Evolutionary conservation across 1,284 basidiomycete species (phyloP), one percentile per base, ranked within the genome.

Genomic region (Earliella scabrosa): DNA sequence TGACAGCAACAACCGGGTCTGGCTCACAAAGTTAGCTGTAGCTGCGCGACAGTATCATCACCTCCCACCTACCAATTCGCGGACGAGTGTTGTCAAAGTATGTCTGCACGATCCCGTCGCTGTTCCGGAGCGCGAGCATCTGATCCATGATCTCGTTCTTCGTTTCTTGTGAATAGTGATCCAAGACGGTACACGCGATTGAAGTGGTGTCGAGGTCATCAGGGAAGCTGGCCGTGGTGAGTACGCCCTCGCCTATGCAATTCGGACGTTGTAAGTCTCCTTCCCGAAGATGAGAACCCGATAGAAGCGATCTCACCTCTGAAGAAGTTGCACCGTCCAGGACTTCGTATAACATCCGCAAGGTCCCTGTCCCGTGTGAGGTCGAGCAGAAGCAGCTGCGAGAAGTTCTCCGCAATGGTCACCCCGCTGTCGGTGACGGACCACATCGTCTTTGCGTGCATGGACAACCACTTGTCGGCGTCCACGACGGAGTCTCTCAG

Each of bases 321-420:
- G 35, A 58, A 58, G 2, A 85, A 73, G 53, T 84, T 59, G 2
- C 77, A 77, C 0, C 81, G 76, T 3, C 78, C 76, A 50, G 79
- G 70, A 3, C 71, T 66, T 82, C 80, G 57, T 81, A 82, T 62
- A 81, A 83, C 1, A 77, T 80, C 47, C 6, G 46, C 56, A 16
- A 58, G 44, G 9, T 10, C 24, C 18, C 13, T 20, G 76, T 84
- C 74, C 9, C 69, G 63, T 0, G 81, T 84, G 4, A 75, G 71
- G 52, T 86, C 84, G 4, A 83, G 68, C 49, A 86, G 80, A 7
- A 86, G 71, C 3, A 85, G 73, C 59, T 85, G 82, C 1, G 79
- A 73, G 56, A 83, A 85, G 60, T 82, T 83, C 65, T 85, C 82
- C 39, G 72, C 60, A 8, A 83, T 61, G 18, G 67, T 59, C 0